Base-by-base conservation (phyloP, 208 protist genomes). In the Leishmania mexicana region DNA sequence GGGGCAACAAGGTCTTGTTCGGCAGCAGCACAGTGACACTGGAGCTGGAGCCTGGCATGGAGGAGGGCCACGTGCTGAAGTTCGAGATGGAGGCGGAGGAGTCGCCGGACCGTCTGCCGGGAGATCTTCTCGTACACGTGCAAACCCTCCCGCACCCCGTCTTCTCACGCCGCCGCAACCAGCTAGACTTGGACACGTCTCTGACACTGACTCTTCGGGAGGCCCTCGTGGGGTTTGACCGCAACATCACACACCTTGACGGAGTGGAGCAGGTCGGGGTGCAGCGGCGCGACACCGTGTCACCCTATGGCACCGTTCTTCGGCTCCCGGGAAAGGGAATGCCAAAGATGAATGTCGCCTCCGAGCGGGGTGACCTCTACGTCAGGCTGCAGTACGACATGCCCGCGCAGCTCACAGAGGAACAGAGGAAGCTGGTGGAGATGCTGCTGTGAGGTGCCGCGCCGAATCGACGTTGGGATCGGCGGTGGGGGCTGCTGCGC, bases 51-150 rank as follows among this genome's bases (percentile, higher is more conserved):
- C 73, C 79, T 31, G 94, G 96, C 54, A 87, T 88, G 28, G 84
- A 86, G 57, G 94, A 97, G 79, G 87, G 86, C 28, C 92, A 95
- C 80, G 79, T 73, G 31, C 67, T 98, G n/a, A 84, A 67, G 24
- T 96, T 94, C 81, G 94, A 97, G 85, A 96, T 97, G 92, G 94
- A 98, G 87, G 90, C 82, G 2, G 93, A 97, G 65, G 89, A 98
- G 86, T 75, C 78, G 19, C 92, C 92, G 17, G 95, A 96, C 76
- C 58, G 82, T 5, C 83, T 97, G 57, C 94, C 96, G 24, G 96
- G 96, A n/a, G 92, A 98, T 76, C 80, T 98, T 35, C 21, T 91
- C 51, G 83, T 98, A 73, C 72, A 24, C 13, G 72, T 98, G 45
- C 80, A 70, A 42, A 88, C 92, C 15, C 73, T 73, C 17, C 90